Percentiles rank a stretch among this genome's conserved stretches.
phyloP scores from a whole-genome alignment of 192 early-diverging fungal genomes.

The Ambispora gerdemannii region DNA sequence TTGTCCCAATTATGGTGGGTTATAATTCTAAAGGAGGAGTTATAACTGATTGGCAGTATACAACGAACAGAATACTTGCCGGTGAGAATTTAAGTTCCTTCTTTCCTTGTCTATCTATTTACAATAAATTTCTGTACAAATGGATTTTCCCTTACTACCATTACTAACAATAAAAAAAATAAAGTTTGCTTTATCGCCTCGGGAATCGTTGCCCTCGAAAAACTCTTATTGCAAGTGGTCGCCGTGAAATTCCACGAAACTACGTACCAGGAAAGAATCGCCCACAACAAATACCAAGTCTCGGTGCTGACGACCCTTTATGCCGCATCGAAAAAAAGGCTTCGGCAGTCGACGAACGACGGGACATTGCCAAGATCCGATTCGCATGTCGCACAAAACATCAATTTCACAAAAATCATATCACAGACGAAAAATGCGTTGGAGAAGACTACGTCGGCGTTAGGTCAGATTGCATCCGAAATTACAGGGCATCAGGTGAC shows the following conservation, averaged over 20 bases:
- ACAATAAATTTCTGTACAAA: too few relatives aligned
- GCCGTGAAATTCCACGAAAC: slow-evolving; percentile 64
- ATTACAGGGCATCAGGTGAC: slow-evolving; percentile 9
- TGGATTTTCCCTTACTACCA: too few relatives aligned
- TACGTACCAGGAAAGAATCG: slow-evolving; percentile 63
- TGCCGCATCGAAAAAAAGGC: slow-evolving; percentile 45
- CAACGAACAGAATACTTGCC: neutral
- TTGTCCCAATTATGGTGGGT: neutral
- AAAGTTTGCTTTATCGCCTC: neutral
- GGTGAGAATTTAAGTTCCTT: neutral
- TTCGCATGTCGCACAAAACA: slow-evolving; percentile 28
- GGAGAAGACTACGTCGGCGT: slow-evolving; percentile 1
- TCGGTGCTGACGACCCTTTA: slow-evolving; percentile 55
- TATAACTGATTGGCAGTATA: neutral
- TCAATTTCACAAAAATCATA: neutral
- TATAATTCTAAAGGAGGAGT: neutral
- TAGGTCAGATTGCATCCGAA: slow-evolving; percentile 9
- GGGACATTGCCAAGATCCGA: slow-evolving; percentile 21
- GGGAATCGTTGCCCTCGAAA: slow-evolving; percentile 40
- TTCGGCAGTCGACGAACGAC: neutral
- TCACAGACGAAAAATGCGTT: slow-evolving; percentile 1
- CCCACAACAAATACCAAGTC: slow-evolving; percentile 55
- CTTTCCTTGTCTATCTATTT: too few relatives aligned
- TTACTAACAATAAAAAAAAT: neutral
- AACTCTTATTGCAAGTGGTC: slow-evolving; percentile 59